Base-by-base conservation (phyloP, 192 early-diverging fungal species). In the Rhizophagus sp. region DNA sequence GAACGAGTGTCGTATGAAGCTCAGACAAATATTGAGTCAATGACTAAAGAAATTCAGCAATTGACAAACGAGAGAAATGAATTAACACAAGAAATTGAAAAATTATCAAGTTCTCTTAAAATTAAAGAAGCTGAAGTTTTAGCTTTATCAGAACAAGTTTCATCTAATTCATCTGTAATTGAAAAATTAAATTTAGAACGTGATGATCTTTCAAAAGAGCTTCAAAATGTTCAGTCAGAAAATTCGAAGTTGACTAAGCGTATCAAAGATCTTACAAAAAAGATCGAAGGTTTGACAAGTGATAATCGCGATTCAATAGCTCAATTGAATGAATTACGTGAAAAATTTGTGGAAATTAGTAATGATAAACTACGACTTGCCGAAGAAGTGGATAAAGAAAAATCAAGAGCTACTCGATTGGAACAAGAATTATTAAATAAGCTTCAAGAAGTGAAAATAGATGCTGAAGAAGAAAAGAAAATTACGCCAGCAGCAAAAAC, bases 161-260 rank as follows among this genome's bases (percentile, higher is more conserved):
- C 44, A 24, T 52, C 27, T 12, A 68, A 68, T 52, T n/a, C 65
- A 57, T 36, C 15, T 41, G 15, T 68, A 13, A 41, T 62, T 12
- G 61, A 78, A 19, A 41, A 66, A 52, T 25, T 68, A 24, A 64
- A 78, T 25, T 19, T 30, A 13, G 76, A 78, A 50, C 76, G 44
- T 47, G 76, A 78, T 24, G 33, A 62, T 50, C 41, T 78, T 33
- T 27, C 76, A 7, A 30, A 19, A 17, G 76, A 78, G 36, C 41
- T 78, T 24, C 76, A 78, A 78, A 62, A 4, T 52, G 11, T 27
- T 68, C 76, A 78, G 25, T 39, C 39, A 1, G 76, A 78, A 78
- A 78, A 78, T 57, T 44, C 76, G 3, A 78, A 78, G 44, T 68
- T 78, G 61, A 50, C 76, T 22, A 78, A 68, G 17, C 76, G 76